Percentiles rank a stretch among this genome's conserved stretches.
Conservation (phyloP, 495 filamentous ascomycete species). For the Trichoderma erinaceum region DNA sequence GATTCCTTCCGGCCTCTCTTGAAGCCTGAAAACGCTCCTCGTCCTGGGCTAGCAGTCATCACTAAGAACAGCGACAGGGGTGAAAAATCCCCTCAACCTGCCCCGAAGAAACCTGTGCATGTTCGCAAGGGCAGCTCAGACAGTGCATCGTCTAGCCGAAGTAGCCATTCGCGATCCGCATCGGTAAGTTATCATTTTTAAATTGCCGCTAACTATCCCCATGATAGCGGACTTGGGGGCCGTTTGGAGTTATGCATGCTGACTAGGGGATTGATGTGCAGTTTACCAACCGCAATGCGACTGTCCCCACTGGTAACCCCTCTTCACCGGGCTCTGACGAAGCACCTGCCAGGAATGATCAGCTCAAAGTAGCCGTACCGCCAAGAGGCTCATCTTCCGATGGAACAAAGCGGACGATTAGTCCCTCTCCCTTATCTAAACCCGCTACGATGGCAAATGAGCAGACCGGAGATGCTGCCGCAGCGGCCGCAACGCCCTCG, state of each 20-base stretch:
- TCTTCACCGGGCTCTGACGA: constrained; percentile 37
- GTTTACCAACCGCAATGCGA: constrained; percentile 44
- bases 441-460: constrained; percentile 57
- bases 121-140: constrained; percentile 37
- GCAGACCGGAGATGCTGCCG: constrained; percentile 28
- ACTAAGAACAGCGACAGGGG: constrained; percentile 24
- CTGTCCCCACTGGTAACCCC: constrained; percentile 44
- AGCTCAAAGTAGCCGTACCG: constrained; percentile 56
- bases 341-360: constrained; percentile 40
- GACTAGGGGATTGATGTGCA: constrained; percentile 31
- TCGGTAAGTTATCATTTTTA: constrained; percentile 37
- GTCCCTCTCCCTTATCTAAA: constrained; percentile 84
- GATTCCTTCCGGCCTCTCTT: constrained; percentile 40
- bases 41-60: constrained; percentile 24
- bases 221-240: constrained; percentile 21
- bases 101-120: constrained; percentile 20
- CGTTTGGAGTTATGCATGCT: constrained; percentile 25
- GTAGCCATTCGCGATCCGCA: constrained; percentile 35
- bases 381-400: constrained; percentile 66
- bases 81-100: constrained; percentile 23
- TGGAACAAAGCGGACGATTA: constrained; percentile 54
- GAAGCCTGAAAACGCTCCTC: constrained; percentile 34
- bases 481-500: constrained; percentile 24
- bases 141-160: constrained; percentile 38
- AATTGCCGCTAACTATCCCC: constrained; percentile 29